phyloP scores from a whole-genome alignment of 257 asterid genomes.

The Solanum lignicaule region DNA sequence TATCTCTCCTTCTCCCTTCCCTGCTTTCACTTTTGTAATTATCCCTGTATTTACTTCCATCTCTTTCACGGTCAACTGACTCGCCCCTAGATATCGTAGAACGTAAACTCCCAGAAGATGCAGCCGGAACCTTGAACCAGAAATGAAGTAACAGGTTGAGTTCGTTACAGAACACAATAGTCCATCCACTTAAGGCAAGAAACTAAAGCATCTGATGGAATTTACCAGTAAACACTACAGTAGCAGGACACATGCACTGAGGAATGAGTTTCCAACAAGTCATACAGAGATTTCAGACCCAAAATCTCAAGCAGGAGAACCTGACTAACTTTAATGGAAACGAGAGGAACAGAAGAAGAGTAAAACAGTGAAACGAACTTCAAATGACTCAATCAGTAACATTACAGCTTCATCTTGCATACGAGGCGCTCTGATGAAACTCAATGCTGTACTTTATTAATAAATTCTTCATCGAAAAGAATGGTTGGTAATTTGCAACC shows the following conservation, averaged over 20 bases:
- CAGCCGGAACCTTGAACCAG: slow-evolving; percentile 30
- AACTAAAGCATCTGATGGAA: not conserved
- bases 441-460: not conserved
- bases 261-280: not conserved
- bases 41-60: slow-evolving; percentile 40
- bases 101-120: slow-evolving; percentile 41
- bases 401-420: not conserved
- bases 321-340: not conserved
- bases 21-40: slow-evolving; percentile 32
- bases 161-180: not conserved
- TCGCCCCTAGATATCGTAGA: slow-evolving; percentile 43
- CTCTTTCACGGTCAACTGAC: slow-evolving; percentile 26
- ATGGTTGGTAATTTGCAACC: not conserved
- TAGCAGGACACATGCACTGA: not conserved
- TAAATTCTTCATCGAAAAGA: not conserved
- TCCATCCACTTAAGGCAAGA: not conserved
- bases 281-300: not conserved
- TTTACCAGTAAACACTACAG: not conserved
- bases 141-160: not conserved
- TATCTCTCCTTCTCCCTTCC: slow-evolving; percentile 30
- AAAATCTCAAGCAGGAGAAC: not conserved
- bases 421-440: not conserved
- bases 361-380: not conserved
- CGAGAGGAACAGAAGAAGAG: not conserved
- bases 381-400: not conserved